Base-by-base conservation (phyloP, 2,329 filamentous ascomycete genomes). In the Orbilia quercus region DNA sequence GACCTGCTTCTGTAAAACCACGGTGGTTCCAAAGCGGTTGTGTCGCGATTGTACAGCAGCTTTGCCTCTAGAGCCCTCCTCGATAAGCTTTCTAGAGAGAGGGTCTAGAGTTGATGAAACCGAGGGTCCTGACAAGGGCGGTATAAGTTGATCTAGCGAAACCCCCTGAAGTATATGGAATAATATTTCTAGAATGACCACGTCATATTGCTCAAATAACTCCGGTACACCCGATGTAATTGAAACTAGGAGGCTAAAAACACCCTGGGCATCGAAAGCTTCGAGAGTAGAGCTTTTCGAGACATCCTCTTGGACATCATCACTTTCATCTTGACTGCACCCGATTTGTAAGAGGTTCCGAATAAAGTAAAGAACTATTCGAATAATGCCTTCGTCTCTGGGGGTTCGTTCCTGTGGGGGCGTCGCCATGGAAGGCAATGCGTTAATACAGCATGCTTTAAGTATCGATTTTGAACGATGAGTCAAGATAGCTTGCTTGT, bases 11-110 rank as follows among this genome's bases (percentile, higher is more conserved):
- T 96, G 92, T 38, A 99, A 88, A 93, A 94, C 98, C 34, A 97
- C 88, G 91, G 98, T 98, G 9, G 93, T 96, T 1, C 95, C 95
- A 78, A 98, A 99, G 34, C 95, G 87, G 77, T 93, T 96, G 80
- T 99, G 95, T 51, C 95, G 92, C 93, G 0, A 93, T 91, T 1
- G 90, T 91, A 78, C 89, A 89, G 76, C 88, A 89, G 60, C 90
- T 89, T 77, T 92, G 90, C 53, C 89, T 86, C 77, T 89, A 22
- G 22, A 20, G 11, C 12, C 54, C 5, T 64, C 66, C 7, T n/a
- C 53, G 18, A 44, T 51, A 14, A 71, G 44, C 31, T 64, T 45
- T 14, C 45, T 34, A 11, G 51, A 48, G 1, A 71, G 42, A n/a
- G 48, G 45, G 12, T 53, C 48, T 7, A 98, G 84, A 78, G 96